Percentiles rank a stretch among this genome's conserved stretches.
Conservation (phyloP, 345 rosid genomes). For the Cardiospermum halicacabum region DNA sequence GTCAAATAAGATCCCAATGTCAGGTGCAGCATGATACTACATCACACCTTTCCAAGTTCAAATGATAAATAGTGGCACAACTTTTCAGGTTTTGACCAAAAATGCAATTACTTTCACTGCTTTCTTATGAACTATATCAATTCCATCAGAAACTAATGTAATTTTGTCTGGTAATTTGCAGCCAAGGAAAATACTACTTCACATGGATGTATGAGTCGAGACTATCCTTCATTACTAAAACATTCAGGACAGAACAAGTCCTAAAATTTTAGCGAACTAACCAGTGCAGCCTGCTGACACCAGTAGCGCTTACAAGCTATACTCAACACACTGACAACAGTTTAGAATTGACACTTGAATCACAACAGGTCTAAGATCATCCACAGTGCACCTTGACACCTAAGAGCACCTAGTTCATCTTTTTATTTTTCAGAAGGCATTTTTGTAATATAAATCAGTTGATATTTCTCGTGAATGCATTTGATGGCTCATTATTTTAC, state of each 20-base stretch:
- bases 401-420: not conserved
- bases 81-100: not conserved
- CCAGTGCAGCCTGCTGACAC: not conserved
- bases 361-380: not conserved
- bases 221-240: not conserved
- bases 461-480: too few species aligned
- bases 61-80: not conserved
- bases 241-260: not conserved
- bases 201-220: not conserved
- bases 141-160: not conserved
- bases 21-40: slow-evolving; percentile 2
- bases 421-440: too few species aligned
- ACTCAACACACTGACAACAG: not conserved
- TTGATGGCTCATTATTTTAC: too few species aligned
- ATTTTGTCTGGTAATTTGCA: slow-evolving; percentile 1
- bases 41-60: not conserved
- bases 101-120: not conserved
- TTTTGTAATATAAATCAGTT: too few species aligned
- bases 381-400: not conserved
- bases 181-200: not conserved
- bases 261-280: not conserved
- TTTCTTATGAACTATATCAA: not conserved
- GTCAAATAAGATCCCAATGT: not conserved
- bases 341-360: not conserved
- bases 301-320: not conserved